Conservation (phyloP, 1,139 yeast species). For the Schizosaccharomyces versatilis region DNA sequence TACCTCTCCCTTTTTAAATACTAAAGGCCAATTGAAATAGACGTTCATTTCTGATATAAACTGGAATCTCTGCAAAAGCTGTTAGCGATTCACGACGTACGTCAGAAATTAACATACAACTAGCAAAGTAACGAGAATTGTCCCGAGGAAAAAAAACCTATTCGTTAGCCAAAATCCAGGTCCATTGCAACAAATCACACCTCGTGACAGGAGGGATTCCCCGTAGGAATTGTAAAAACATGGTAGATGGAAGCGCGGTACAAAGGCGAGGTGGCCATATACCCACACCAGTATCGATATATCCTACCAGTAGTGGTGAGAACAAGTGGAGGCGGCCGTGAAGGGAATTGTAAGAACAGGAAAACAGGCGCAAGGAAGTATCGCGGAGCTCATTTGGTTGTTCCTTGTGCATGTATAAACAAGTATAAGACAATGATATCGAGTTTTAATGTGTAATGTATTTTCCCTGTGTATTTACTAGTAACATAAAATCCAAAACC, state of each 20-base stretch:
- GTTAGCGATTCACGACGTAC: not conserved
- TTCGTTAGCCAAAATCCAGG: not conserved
- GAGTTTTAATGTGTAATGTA: too few relatives aligned
- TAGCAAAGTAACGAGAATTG: not conserved
- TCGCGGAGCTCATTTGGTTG: too few relatives aligned
- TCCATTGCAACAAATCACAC: not conserved
- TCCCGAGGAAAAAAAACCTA: not conserved
- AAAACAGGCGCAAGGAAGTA: too few relatives aligned
- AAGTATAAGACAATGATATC: too few relatives aligned
- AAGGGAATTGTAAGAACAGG: too few relatives aligned
- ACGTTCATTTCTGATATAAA: not conserved
- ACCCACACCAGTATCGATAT: too few relatives aligned
- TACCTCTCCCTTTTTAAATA: conserved; percentile 1
- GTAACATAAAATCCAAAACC: too few relatives aligned
- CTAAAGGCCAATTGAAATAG: not conserved
- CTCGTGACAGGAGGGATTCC: not conserved
- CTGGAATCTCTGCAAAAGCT: not conserved
- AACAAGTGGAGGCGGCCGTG: too few relatives aligned
- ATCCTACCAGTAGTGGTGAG: too few relatives aligned
- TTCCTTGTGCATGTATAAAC: too few relatives aligned
- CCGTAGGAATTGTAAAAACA: not conserved
- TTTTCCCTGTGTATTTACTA: too few relatives aligned
- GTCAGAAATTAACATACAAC: not conserved
- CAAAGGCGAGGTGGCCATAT: too few relatives aligned
- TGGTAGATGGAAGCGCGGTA: not conserved